Evolutionary conservation across 2,329 filamentous ascomycete genomes (phyloP), one percentile per base, ranked within the genome.

Genomic region (Aspergillus caelatus): DNA sequence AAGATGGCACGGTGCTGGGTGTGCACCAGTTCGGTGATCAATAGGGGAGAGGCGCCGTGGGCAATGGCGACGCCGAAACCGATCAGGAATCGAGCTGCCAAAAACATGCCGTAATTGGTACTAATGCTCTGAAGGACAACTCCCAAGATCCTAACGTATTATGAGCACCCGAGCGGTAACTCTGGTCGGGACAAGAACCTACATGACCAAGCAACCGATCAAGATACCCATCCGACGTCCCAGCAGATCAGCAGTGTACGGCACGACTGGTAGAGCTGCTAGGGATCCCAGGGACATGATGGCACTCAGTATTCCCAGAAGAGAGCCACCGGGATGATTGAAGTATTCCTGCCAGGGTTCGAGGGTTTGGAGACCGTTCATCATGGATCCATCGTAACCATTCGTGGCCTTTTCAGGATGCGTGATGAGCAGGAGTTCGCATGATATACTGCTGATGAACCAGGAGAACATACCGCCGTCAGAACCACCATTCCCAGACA

Each of bases 271-370:
- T n/a, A 84, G 73, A 39, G 81, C 81, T 14, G 78, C 75, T 36
- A 85, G 74, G 14, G 80, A 81, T 60, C 83, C 83, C 54, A 84
- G 77, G 48, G 80, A 81, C 79, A 83, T 82, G 67, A 84, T 83
- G 56, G 77, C 78, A 61, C 79, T 80, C 43, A 84, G 75, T 16
- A 84, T 74, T 65, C 82, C 81, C 50, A 81, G 74, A 23, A 75
- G 72, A 2, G 79, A 69, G 6, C 76, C 77, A 70, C 48, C 65
- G 6, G 72, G 72, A 39, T 74, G 62, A 41, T 72, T 55, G 62
- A 73, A 74, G 58, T 69, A 82, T n/a, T 76, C 74, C 41, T 82
- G 74, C 80, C 80, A 83, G 16, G 76, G 74, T 0, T 74, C 69
- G 0, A 83, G 71, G 0, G 79, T 75, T 65, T 85, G 82, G 0